phyloP scores from a whole-genome alignment of 352 stramenopile species.

The Pythium monospermum region DNA sequence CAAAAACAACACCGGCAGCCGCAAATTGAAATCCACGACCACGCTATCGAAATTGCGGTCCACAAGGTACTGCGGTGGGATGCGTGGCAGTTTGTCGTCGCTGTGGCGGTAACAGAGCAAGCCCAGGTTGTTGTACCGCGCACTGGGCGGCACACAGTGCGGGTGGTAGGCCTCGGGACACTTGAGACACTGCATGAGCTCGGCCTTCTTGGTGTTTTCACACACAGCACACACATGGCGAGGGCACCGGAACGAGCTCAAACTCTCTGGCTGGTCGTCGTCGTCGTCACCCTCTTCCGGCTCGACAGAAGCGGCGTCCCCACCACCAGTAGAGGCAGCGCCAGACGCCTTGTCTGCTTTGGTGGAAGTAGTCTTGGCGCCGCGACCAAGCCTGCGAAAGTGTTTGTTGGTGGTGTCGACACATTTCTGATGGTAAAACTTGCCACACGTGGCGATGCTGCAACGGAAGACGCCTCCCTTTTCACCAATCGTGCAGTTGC shows the following conservation, averaged over 20 bases:
- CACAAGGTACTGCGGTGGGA: slow-evolving; percentile 65
- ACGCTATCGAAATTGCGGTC: slow-evolving; percentile 61
- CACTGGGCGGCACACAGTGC: slow-evolving; percentile 88
- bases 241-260: slow-evolving; percentile 81
- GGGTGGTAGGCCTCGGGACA: slow-evolving; percentile 92
- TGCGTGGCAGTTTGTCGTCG: slow-evolving; percentile 65
- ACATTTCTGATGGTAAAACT: slow-evolving; percentile 85
- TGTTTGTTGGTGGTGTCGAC: slow-evolving; percentile 50
- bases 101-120: slow-evolving; percentile 89
- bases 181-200: slow-evolving; percentile 89
- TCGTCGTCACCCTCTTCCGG: slow-evolving; percentile 29
- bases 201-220: slow-evolving; percentile 69
- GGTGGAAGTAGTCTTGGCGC: slow-evolving; percentile 5
- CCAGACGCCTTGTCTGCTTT: background rate
- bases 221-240: slow-evolving; percentile 82
- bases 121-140: slow-evolving; percentile 90
- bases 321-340: no score
- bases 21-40: slow-evolving; percentile 71
- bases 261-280: slow-evolving; percentile 52
- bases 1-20: slow-evolving; percentile 74
- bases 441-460: slow-evolving; percentile 55
- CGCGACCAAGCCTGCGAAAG: slow-evolving; percentile 41
- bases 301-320: no score
- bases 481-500: slow-evolving; percentile 85
- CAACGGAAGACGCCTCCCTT: slow-evolving; percentile 82